Evolutionary conservation across 441 rosid species (phyloP).

Genomic region (Syzygium syzygioides): DNA sequence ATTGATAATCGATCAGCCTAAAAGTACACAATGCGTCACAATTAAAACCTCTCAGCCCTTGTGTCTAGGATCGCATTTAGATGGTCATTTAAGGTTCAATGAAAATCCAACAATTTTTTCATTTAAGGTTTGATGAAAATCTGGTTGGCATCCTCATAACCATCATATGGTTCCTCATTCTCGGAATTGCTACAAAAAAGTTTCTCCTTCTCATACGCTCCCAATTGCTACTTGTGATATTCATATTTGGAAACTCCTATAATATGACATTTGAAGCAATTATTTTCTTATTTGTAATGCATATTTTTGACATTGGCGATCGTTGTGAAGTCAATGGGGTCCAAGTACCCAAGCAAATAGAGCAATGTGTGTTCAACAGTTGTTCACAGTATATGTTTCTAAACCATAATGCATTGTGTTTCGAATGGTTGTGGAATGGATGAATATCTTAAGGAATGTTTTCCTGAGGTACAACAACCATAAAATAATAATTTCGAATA

Average conservation of each 20-base stretch:
- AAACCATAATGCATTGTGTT: neutral
- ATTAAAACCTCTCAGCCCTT: neutral
- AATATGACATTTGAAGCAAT: neutral
- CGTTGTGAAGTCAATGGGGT: slow-evolving; percentile 1
- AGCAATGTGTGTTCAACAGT: neutral
- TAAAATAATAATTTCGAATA: too few species aligned
- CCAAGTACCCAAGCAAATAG: neutral
- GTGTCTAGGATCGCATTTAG: neutral
- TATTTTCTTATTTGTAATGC: slow-evolving; percentile 7
- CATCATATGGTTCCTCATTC: slow-evolving; percentile 2
- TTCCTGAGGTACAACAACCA: too few species aligned
- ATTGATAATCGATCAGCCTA: neutral
- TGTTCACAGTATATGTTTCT: neutral
- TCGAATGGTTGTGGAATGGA: slow-evolving; percentile 3
- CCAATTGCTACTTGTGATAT: slow-evolving; percentile 5
- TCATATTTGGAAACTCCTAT: neutral
- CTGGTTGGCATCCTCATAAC: neutral
- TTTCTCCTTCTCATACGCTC: slow-evolving; percentile 4
- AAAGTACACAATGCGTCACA: neutral
- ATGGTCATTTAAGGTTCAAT: neutral
- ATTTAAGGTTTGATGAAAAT: too few species aligned
- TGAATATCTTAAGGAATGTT: neutral
- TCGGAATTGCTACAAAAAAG: neutral
- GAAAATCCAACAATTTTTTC: neutral
- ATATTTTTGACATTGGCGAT: slow-evolving; percentile 1